Conservation (phyloP, 305 asterid species). For the Fraxinus paxiana region DNA sequence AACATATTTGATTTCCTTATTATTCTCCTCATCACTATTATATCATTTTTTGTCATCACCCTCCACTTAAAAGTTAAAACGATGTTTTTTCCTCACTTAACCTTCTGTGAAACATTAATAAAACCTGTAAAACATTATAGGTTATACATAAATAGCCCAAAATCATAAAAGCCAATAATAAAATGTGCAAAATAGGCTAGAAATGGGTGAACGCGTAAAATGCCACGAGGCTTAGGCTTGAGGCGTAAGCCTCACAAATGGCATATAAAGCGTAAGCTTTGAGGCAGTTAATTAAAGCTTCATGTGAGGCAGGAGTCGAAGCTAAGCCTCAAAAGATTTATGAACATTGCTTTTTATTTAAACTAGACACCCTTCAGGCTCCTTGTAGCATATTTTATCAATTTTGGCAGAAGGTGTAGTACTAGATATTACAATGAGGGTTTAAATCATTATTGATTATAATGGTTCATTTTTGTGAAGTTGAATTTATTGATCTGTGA, state of each 20-base stretch:
- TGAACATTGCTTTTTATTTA: neutral
- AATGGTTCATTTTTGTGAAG: neutral
- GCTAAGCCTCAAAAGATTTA: neutral
- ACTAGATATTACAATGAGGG: neutral
- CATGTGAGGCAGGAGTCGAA: neutral
- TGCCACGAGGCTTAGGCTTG: neutral
- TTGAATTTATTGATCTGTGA: neutral
- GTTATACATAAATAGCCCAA: neutral
- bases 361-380: conserved; percentile 9
- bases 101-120: neutral
- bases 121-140: neutral
- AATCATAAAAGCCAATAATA: neutral
- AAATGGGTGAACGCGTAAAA: neutral
- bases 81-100: neutral
- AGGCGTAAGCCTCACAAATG: neutral
- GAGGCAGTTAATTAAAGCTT: neutral
- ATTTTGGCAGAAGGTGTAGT: neutral
- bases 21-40: neutral
- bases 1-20: neutral
- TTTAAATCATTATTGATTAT: neutral
- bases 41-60: neutral
- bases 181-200: neutral
- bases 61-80: neutral
- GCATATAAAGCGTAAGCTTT: neutral
- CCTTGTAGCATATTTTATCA: neutral